Evolutionary conservation across 257 asterid species (phyloP), one percentile per base, ranked within the genome.

Genomic region (Nicotiana undulata): DNA sequence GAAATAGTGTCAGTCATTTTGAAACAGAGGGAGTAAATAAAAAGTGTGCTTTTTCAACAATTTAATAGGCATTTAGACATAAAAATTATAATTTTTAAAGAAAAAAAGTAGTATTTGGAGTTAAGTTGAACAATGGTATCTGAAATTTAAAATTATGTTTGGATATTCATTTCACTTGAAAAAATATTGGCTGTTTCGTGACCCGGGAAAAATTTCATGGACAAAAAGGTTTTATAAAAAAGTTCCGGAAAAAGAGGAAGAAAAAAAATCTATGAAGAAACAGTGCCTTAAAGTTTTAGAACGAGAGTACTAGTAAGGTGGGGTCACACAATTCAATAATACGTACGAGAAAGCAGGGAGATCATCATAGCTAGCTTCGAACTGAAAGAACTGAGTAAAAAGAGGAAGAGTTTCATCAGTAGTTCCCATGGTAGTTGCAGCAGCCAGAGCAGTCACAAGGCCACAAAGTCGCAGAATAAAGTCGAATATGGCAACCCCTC

Each of bases 311-410:
- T 8, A 2, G 2, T n/a, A 5, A 58, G 37, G 6, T 5, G 26
- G 13, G n/a, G n/a, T 56, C 11, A 34, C 1, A 61, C 3, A 72
- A 84, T 18, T 5, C 22, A 67, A 9, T 5, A 46, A 44, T 67
- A 51, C 83, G 24, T 85, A 91, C 98, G 93, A 81, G 89, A 92
- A 92, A 80, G 95, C 78, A 5, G 98, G 97, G 88, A 94, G 90
- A 76, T 92, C 97, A 29, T 92, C 92, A 32, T 94, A 91, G 90
- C 94, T 87, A 31, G 97, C 98, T 86, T 91, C 88, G 70, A 94
- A 92, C 87, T 92, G 97, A 79, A 91, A 88, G 86, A 91, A 90
- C 88, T 90, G 97, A 1, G 93, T 93, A 88, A 93, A 93, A 84
- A 93, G 91, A 26, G 98, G 97, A 28, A 93, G 93, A 61, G 88